A percentile compares a stretch with the other conserved stretches of the same genome.
These are phyloP conservation scores for Coelastrella sp. DNA, from an alignment of 139 green algal genomes.

Conservation along the genomic window DNA sequence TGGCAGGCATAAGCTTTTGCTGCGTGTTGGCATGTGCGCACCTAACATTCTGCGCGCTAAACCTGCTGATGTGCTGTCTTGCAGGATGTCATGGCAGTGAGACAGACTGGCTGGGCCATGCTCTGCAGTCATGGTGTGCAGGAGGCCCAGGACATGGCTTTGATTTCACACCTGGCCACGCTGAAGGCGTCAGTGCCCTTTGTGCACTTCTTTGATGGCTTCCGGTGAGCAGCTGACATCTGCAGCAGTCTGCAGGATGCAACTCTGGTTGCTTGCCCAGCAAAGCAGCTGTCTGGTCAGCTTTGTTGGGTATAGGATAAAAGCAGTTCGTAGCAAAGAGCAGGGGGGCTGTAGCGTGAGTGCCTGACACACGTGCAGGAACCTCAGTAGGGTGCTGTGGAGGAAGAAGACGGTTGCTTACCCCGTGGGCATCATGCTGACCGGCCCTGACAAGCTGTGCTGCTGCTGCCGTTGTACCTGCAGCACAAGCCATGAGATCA, in stretches of 20 bases:
- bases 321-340: too few species aligned
- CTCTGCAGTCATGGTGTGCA: constrained; percentile 73
- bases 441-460: neutral
- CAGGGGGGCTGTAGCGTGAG: too few species aligned
- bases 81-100: constrained; percentile 68
- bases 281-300: neutral
- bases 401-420: neutral
- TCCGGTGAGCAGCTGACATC: constrained; percentile 35
- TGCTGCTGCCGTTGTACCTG: neutral
- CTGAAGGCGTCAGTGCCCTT: constrained; percentile 53
- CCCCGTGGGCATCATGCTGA: neutral
- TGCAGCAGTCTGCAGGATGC: too few species aligned
- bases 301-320: neutral
- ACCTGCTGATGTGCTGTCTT: neutral
- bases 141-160: constrained; percentile 72
- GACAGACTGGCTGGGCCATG: constrained; percentile 69
- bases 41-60: too few species aligned
- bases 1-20: too few species aligned
- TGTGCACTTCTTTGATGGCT: constrained; percentile 46
- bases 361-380: too few species aligned
- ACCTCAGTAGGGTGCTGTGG: too few species aligned
- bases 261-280: neutral
- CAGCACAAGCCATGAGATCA: constrained; percentile 50
- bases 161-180: constrained; percentile 68
- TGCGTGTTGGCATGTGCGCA: too few species aligned